A percentile compares a stretch with the other conserved stretches of the same genome.
These are phyloP conservation scores for Saccharomycopsis sp. DNA, from an alignment of 805 yeast species.

Conservation along the genomic window DNA sequence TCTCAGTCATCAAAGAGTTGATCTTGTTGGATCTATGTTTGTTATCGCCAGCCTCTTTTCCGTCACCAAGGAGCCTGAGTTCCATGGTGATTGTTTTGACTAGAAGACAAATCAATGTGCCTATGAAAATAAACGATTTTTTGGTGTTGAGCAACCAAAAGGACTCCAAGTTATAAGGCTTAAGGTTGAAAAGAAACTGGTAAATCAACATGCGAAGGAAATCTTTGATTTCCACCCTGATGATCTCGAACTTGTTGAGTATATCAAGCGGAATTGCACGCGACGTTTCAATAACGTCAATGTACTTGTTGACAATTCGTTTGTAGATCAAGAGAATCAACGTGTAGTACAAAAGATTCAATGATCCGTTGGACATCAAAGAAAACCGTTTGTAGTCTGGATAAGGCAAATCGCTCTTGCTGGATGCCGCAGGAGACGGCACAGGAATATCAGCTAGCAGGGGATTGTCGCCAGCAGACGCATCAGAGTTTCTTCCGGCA, in stretches of 20 bases:
- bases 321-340: conserved; percentile 24
- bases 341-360: conserved; percentile 24
- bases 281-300: conserved; percentile 20
- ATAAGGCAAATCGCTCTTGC: background rate
- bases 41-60: background rate
- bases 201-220: conserved; percentile 20
- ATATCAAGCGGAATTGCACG: background rate
- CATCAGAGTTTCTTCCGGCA: background rate
- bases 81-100: conserved; percentile 19
- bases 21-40: conserved; percentile 2
- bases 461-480: background rate
- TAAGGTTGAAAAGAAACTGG: conserved; percentile 22
- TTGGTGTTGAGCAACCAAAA: conserved; percentile 23
- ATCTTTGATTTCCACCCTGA: conserved; percentile 21
- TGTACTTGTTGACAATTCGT: conserved; percentile 23
- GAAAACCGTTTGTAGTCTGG: conserved; percentile 5
- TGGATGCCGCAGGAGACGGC: background rate
- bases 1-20: background rate
- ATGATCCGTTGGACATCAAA: conserved; percentile 22
- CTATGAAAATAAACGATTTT: conserved; percentile 23
- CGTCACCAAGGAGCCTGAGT: background rate
- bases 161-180: conserved; percentile 22
- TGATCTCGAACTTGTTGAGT: conserved; percentile 7
- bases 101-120: conserved; percentile 22
- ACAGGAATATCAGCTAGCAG: background rate